These are phyloP conservation scores for Cymodocea nodosa DNA, from an alignment of 116 monocot genomes.

Conservation along the genomic window DNA sequence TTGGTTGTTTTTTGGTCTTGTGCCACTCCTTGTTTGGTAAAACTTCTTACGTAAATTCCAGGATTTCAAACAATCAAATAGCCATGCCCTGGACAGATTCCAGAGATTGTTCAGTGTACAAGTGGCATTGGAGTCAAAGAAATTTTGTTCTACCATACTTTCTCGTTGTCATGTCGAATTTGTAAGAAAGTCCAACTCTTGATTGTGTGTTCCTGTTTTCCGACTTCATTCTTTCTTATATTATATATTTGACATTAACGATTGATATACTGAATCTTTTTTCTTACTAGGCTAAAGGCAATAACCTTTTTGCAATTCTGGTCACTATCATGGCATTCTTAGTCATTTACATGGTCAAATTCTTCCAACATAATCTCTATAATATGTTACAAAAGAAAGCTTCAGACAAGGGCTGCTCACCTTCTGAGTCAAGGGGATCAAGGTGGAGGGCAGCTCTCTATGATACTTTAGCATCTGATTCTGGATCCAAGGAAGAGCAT, in stretches of 20 bases:
- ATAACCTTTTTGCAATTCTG: not conserved
- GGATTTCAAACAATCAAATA: conserved; percentile 1
- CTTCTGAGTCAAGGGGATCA: conserved; percentile 1
- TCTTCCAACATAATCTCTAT: not conserved
- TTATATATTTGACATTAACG: not conserved
- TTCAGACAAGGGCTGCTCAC: not conserved
- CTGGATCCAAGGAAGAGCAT: not conserved
- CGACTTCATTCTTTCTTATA: not conserved
- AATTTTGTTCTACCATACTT: not conserved
- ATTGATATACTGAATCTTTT: not conserved
- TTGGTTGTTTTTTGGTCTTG: no score
- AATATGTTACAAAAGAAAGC: not conserved
- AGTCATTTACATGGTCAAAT: not conserved
- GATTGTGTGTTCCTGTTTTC: not conserved
- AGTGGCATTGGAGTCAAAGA: not conserved
- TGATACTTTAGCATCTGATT: not conserved
- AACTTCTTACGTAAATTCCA: not conserved
- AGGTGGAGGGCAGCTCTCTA: conserved; percentile 5
- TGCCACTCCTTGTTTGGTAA: no score
- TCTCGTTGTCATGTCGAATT: not conserved
- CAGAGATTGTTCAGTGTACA: not conserved
- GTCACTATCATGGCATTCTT: conserved; percentile 1
- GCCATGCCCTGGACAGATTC: not conserved
- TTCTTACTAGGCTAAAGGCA: conserved; percentile 4
- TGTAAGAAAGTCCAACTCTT: not conserved